phyloP scores from a whole-genome alignment of 495 filamentous ascomycete genomes.

The Pyrenopolyporus hunteri region DNA sequence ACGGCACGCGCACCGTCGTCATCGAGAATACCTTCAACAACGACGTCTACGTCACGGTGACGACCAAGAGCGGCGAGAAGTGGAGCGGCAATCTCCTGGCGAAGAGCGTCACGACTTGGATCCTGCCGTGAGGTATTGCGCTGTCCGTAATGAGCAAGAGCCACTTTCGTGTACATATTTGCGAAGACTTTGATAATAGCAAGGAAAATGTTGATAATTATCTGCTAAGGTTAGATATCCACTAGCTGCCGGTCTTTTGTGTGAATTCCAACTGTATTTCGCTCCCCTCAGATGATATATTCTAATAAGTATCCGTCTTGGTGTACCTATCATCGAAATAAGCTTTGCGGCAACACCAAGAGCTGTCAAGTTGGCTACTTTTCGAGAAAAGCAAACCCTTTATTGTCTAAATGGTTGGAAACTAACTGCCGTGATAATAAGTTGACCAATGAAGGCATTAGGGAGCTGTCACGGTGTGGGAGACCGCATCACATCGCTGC shows the following conservation, averaged over 20 bases:
- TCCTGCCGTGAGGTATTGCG: slow-evolving; percentile 47
- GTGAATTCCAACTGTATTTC: too few species aligned
- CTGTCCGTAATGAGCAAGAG: not conserved
- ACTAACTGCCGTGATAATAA: not conserved
- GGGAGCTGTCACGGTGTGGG: not conserved
- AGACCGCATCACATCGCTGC: not conserved
- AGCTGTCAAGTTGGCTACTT: not conserved
- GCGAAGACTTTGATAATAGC: not conserved
- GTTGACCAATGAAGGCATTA: not conserved
- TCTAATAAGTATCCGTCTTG: not conserved
- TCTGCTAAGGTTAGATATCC: too few species aligned
- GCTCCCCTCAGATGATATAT: too few species aligned
- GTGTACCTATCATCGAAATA: slow-evolving; percentile 1
- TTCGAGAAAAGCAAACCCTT: not conserved
- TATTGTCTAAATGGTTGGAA: too few species aligned
- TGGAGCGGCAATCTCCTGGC: slow-evolving; percentile 58
- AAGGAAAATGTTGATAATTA: not conserved
- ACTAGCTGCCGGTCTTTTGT: too few species aligned
- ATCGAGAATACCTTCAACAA: slow-evolving; percentile 61
- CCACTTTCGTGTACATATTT: slow-evolving; percentile 4
- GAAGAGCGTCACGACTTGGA: slow-evolving; percentile 60
- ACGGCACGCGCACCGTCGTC: slow-evolving; percentile 58
- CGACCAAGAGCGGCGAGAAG: slow-evolving; percentile 50
- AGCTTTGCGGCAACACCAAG: not conserved
- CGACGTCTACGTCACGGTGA: slow-evolving; percentile 54